Conservation (phyloP, 108 stramenopile genomes). For the Cylindrotheca fusiformis region DNA sequence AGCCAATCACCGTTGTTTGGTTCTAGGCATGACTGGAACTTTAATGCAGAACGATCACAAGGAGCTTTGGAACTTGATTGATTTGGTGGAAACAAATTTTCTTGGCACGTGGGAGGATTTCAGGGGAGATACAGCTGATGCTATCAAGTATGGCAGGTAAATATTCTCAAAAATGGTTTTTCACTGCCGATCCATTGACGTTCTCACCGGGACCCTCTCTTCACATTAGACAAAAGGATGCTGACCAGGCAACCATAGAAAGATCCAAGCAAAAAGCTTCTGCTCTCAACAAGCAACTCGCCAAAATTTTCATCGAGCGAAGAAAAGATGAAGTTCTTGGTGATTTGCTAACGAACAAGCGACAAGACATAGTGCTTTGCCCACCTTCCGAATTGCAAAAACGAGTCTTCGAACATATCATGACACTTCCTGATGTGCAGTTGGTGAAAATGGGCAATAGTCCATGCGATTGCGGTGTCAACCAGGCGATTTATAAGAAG, state of each 20-base stretch:
- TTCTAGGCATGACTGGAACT: constrained; percentile 62
- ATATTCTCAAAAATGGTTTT: constrained; percentile 4
- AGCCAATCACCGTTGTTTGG: constrained; percentile 14
- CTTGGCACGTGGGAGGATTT: constrained; percentile 63
- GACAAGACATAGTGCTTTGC: constrained; percentile 79
- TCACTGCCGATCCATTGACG: not conserved
- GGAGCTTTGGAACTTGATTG: constrained; percentile 74
- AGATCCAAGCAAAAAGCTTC: constrained; percentile 29
- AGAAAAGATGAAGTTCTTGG: constrained; percentile 62
- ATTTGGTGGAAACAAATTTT: constrained; percentile 62
- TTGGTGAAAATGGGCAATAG: constrained; percentile 55
- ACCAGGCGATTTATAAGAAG: constrained; percentile 53
- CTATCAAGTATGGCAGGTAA: constrained; percentile 66
- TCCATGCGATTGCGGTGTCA: constrained; percentile 85
- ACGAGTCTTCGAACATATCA: constrained; percentile 62
- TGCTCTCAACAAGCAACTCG: constrained; percentile 45
- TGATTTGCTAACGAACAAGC: constrained; percentile 69
- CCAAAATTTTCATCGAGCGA: constrained; percentile 48
- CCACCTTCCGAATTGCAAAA: constrained; percentile 75
- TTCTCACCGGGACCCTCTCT: not conserved
- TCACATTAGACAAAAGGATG: constrained; percentile 19
- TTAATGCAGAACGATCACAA: constrained; percentile 72
- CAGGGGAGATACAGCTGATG: constrained; percentile 35
- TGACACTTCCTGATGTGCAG: constrained; percentile 75
- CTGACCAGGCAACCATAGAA: constrained; percentile 32